phyloP scores from a whole-genome alignment of 1,139 yeast genomes.

The Spencermartinsiella ligniputridi region DNA sequence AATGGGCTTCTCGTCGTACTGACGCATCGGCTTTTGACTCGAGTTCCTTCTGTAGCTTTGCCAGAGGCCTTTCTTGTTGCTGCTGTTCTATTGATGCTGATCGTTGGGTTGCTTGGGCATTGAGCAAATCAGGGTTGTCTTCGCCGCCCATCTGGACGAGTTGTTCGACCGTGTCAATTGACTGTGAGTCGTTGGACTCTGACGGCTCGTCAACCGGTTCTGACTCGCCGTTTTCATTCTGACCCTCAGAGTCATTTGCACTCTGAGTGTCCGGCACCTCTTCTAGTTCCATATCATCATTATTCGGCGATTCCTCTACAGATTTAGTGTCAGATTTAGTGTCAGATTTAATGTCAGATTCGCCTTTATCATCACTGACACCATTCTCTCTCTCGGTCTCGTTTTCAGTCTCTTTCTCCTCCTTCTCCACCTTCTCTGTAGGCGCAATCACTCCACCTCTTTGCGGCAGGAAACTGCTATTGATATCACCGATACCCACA shows the following conservation, averaged over 20 bases:
- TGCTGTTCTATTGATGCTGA: conserved; percentile 59
- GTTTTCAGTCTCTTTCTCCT: conserved; percentile 2
- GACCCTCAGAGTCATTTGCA: conserved; percentile 1
- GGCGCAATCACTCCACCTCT: conserved; percentile 47
- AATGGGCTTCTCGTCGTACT: background rate
- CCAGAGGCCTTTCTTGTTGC: conserved; percentile 74
- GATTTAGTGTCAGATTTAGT: conserved; percentile 1
- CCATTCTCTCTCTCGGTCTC: background rate
- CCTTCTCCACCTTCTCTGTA: background rate
- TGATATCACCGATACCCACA: conserved; percentile 96
- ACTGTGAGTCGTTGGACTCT: conserved; percentile 10
- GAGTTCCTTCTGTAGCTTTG: conserved; percentile 71
- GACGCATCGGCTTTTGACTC: conserved; percentile 40
- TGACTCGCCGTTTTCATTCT: conserved; percentile 18
- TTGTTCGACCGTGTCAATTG: conserved; percentile 23
- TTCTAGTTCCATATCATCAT: background rate
- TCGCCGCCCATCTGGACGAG: conserved; percentile 24
- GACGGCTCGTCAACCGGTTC: conserved; percentile 8
- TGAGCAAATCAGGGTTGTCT: conserved; percentile 25
- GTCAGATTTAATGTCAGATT: conserved; percentile 3
- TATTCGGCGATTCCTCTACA: background rate
- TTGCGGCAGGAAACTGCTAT: conserved; percentile 84
- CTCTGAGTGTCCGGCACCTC: background rate
- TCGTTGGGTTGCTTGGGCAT: conserved; percentile 45
- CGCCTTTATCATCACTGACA: background rate